phyloP scores from a whole-genome alignment of 192 early-diverging fungal species.

The Coemansia javaensis region DNA sequence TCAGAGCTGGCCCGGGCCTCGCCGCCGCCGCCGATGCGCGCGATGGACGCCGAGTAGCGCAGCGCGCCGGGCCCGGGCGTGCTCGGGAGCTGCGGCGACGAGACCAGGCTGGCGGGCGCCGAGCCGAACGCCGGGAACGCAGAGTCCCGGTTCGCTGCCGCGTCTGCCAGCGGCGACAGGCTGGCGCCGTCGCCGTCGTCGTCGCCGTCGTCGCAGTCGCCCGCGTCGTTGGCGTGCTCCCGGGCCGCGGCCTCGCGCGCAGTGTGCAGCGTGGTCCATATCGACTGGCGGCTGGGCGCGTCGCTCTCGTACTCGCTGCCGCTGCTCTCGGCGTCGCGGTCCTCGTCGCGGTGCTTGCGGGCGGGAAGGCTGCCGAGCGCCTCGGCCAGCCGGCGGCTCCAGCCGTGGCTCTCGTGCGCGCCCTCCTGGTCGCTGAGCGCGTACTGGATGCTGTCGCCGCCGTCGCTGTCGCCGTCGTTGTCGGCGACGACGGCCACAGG shows the following conservation, averaged over 20 bases:
- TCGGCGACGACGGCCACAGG: not conserved
- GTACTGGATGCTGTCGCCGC: conserved; percentile 10
- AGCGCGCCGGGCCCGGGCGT: conserved; percentile 4
- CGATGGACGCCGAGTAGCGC: too few species aligned
- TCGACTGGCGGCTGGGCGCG: conserved; percentile 5
- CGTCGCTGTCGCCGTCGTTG: conserved; percentile 4
- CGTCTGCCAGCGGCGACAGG: conserved; percentile 4
- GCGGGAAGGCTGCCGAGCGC: conserved; percentile 18
- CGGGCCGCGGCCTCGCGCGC: conserved; percentile 27
- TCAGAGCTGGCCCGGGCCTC: too few species aligned
- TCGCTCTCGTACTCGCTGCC: not conserved
- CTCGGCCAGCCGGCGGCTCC: conserved; percentile 38
- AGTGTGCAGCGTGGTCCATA: conserved; percentile 20
- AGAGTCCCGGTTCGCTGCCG: conserved; percentile 2
- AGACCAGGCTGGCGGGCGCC: conserved; percentile 36
- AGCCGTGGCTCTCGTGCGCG: conserved; percentile 21
- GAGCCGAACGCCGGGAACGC: conserved; percentile 46
- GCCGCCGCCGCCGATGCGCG: too few species aligned
- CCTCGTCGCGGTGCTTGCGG: conserved; percentile 1
- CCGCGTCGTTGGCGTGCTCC: conserved; percentile 4
- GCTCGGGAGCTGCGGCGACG: conserved; percentile 32
- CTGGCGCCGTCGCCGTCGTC: conserved; percentile 5
- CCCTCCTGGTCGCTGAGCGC: conserved; percentile 46
- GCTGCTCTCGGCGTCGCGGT: not conserved
- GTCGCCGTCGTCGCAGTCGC: not conserved